A percentile compares a stretch with the other conserved stretches of the same genome.
Evolutionary conservation across 208 protist genomes (phyloP).

Genomic region (Wallacemonas sp.): DNA sequence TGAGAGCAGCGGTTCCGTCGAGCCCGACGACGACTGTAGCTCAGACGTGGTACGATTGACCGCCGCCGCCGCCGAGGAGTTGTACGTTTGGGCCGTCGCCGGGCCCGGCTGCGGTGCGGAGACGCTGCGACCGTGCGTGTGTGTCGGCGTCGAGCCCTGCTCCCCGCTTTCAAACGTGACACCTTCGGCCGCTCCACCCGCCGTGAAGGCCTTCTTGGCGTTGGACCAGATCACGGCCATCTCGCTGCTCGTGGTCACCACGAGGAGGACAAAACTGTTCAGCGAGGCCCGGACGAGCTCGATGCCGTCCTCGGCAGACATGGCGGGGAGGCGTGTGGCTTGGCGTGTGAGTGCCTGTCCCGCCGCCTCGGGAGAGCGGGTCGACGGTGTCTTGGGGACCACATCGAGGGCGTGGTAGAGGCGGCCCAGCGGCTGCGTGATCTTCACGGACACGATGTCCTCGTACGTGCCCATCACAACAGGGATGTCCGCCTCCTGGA

Average conservation of each 20-base stretch:
- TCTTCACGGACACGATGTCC: neutral
- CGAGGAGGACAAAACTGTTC: neutral
- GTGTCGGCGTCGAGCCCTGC: too few species aligned
- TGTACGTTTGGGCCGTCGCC: too few species aligned
- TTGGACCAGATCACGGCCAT: neutral
- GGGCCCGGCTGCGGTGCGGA: too few species aligned
- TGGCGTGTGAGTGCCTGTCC: neutral
- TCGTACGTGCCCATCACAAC: neutral
- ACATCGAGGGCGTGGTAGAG: neutral
- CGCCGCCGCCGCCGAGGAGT: too few species aligned
- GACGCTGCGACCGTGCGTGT: too few species aligned
- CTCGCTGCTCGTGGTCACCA: neutral
- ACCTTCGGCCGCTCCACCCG: too few species aligned
- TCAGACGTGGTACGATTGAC: too few species aligned
- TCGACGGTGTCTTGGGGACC: neutral
- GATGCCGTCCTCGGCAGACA: neutral
- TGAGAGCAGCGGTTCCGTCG: too few species aligned
- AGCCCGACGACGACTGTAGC: too few species aligned
- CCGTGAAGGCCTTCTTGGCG: neutral
- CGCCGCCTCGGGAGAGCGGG: neutral
- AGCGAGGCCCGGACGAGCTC: neutral
- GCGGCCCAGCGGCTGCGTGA: neutral
- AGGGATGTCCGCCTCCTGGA: neutral
- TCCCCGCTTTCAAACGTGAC: too few species aligned
- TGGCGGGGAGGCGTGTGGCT: neutral